Percentiles rank a stretch among this genome's conserved stretches.
Evolutionary conservation across 2,329 filamentous ascomycete genomes (phyloP).

Genomic region (Aspergillus sp.): DNA sequence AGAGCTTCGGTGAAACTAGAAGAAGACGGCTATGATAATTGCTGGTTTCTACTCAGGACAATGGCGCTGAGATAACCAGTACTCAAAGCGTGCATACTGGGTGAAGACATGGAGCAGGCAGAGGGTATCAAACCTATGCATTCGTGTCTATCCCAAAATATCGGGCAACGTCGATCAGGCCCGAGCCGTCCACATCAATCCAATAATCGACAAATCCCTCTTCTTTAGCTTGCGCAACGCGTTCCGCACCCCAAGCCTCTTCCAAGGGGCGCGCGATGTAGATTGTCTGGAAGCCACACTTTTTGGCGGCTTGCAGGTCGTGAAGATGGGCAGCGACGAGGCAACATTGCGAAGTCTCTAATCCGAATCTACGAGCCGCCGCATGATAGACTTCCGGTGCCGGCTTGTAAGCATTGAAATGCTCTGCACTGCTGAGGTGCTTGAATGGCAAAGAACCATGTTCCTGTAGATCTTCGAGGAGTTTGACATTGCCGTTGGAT

Average conservation of each 20-base stretch:
- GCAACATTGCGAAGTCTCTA: slow-evolving; percentile 60
- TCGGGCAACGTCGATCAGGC: slow-evolving; percentile 19
- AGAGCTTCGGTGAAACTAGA: too few relatives aligned
- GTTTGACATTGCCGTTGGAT: slow-evolving; percentile 67
- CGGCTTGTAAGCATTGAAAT: slow-evolving; percentile 73
- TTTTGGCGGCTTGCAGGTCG: too few relatives aligned
- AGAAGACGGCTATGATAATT: too few relatives aligned
- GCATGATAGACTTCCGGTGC: slow-evolving; percentile 65
- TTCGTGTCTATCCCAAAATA: slow-evolving; percentile 13
- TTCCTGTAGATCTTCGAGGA: slow-evolving; percentile 62
- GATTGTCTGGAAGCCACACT: too few relatives aligned
- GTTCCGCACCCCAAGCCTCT: slow-evolving; percentile 37
- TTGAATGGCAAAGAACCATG: slow-evolving; percentile 28
- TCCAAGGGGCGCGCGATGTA: too few relatives aligned
- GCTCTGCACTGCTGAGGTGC: slow-evolving; percentile 63
- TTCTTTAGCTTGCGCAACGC: slow-evolving; percentile 52
- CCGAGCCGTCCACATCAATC: slow-evolving; percentile 12
- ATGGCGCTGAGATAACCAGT: too few relatives aligned
- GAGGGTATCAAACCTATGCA: too few relatives aligned
- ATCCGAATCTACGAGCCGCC: slow-evolving; percentile 58
- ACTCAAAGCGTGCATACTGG: too few relatives aligned
- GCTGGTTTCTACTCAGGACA: too few relatives aligned
- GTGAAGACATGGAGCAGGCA: too few relatives aligned
- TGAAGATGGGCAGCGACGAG: slow-evolving; percentile 59
- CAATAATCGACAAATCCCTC: slow-evolving; percentile 60